phyloP scores from a whole-genome alignment of 2,329 filamentous ascomycete species.

The Huntiella omanensis region DNA sequence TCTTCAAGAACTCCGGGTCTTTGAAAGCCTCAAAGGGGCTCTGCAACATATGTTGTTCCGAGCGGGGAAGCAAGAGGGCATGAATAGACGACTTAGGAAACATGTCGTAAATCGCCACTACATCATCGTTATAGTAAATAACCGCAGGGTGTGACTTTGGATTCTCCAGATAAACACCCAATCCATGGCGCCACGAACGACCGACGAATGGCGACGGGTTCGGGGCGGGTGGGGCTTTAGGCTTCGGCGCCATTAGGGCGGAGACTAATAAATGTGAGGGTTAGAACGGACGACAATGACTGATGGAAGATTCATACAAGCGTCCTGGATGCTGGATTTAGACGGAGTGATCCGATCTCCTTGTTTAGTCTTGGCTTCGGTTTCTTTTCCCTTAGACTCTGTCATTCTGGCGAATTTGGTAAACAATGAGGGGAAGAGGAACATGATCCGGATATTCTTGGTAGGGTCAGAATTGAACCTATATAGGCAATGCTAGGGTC shows the following conservation, averaged over 20 bases:
- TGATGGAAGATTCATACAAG: too few relatives aligned
- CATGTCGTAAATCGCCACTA: conserved; percentile 61
- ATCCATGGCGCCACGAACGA: conserved; percentile 29
- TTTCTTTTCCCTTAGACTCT: too few relatives aligned
- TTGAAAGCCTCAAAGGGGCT: conserved; percentile 67
- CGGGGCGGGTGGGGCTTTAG: not conserved
- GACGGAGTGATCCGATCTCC: not conserved
- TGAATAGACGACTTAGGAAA: conserved; percentile 79
- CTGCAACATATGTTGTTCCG: conserved; percentile 34
- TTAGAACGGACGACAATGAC: not conserved
- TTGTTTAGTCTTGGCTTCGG: not conserved
- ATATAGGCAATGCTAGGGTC: too few relatives aligned
- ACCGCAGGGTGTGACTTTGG: conserved; percentile 46
- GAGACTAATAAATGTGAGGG: not conserved
- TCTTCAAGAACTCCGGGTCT: conserved; percentile 46
- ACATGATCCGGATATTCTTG: not conserved
- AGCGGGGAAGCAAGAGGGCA: conserved; percentile 69
- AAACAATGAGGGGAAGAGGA: not conserved
- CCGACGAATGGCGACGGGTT: not conserved
- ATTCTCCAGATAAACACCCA: conserved; percentile 46
- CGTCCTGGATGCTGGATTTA: too few relatives aligned
- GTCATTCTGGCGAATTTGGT: not conserved
- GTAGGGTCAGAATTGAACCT: not conserved
- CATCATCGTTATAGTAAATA: conserved; percentile 46
- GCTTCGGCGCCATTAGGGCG: not conserved